phyloP scores from a whole-genome alignment of 2,329 filamentous ascomycete species.

The Venturia pyrina region DNA sequence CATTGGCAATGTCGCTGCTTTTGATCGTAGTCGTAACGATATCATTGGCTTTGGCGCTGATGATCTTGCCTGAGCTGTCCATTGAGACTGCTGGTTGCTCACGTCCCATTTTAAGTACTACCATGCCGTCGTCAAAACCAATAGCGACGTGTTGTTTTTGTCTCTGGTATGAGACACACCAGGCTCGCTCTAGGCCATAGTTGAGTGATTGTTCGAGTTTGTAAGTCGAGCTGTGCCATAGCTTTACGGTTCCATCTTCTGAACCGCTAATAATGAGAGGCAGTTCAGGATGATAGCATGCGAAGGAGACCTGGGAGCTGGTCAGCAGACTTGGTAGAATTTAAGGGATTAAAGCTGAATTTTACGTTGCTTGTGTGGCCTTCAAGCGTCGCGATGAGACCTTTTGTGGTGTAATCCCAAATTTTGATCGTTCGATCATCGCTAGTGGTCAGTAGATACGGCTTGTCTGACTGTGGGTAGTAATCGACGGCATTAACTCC shows the following conservation, averaged over 20 bases:
- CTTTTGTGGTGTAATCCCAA: conserved; percentile 99
- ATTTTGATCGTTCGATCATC: conserved; percentile 96
- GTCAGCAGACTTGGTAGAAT: not conserved
- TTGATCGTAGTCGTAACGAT: conserved; percentile 6
- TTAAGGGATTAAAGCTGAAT: not conserved
- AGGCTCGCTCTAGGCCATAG: conserved; percentile 90
- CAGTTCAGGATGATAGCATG: conserved; percentile 93
- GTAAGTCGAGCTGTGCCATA: conserved; percentile 98
- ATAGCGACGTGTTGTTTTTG: conserved; percentile 91
- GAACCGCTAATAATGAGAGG: conserved; percentile 97
- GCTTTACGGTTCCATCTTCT: conserved; percentile 93
- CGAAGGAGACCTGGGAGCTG: conserved; percentile 44
- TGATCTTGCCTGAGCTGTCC: conserved; percentile 90
- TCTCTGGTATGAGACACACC: conserved; percentile 94
- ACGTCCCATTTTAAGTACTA: conserved; percentile 93
- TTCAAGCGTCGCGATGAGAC: conserved; percentile 89
- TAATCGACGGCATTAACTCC: conserved; percentile 97
- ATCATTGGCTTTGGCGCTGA: conserved; percentile 64
- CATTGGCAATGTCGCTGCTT: not conserved
- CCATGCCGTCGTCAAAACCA: conserved; percentile 94
- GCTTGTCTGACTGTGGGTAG: conserved; percentile 58
- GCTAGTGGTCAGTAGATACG: conserved; percentile 89
- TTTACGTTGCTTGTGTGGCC: conserved; percentile 8
- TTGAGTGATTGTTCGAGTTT: conserved; percentile 90
- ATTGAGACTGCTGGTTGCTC: conserved; percentile 97